Evolutionary conservation across 495 filamentous ascomycete species (phyloP), one percentile per base, ranked within the genome.

Genomic region (Aspergillus ellipticus): DNA sequence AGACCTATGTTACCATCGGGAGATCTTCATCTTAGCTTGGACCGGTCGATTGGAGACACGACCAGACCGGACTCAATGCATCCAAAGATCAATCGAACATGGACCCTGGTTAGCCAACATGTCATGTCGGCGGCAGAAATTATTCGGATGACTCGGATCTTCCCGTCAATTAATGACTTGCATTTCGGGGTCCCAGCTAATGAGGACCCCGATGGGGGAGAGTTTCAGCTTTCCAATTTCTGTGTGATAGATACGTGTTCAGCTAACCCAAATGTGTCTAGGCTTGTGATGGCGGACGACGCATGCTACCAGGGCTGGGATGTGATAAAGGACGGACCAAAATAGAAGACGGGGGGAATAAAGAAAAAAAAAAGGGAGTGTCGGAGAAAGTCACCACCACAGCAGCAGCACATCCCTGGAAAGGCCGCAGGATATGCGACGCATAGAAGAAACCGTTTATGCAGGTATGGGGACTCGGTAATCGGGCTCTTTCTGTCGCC

Each of bases 1-100:
- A 28, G 26, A 17, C n/a, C 21, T 28, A 13, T 5, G 45, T 48
- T 28, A 28, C 45, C 24, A 56, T 57, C 59, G 63, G 63, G 63
- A 66, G 63, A 66, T 62, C 63, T 56, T 60, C 63, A 46, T 29
- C 22, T 33, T 62, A 66, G 63, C 48, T 49, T 61, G 49, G 63
- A 66, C 59, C 57, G 51, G 62, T 66, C 58, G 55, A 61, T 55
- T 60, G 58, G 53, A 43, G 33, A 50, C 53, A 51, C 45, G 42
- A 49, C 53, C 55, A n/a, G n/a, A 60, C 50, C 22, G 35, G 51
- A 52, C 48, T 58, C 41, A 55, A 61, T 64, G 49, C 57, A 61
- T 59, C 58, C 45, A 64, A 55, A 53, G 41, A 42, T 37, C 42
- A 49, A 57, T 55, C 53, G 42, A 26, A 52, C 53, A 41, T 31